phyloP scores from a whole-genome alignment of 805 yeast genomes.

The Saccharomycopsis synnaedendra region DNA sequence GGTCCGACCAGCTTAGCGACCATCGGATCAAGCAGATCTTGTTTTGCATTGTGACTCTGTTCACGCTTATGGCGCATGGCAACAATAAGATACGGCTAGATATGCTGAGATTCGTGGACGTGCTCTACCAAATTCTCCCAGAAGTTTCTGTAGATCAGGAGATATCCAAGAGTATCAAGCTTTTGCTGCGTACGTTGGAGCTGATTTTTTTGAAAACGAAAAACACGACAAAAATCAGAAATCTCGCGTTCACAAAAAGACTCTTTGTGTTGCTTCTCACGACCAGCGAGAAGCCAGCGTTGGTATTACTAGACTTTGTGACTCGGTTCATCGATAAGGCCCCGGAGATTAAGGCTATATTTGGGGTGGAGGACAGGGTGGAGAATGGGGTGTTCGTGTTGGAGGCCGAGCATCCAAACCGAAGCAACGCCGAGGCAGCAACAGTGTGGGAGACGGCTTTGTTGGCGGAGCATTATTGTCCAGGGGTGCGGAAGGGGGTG shows the following conservation, averaged over 20 bases:
- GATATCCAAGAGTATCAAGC: constrained; percentile 77
- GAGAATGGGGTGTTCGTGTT: constrained; percentile 67
- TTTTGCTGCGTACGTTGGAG: constrained; percentile 68
- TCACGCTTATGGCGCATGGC: constrained; percentile 72
- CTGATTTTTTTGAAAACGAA: constrained; percentile 68
- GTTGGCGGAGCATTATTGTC: constrained; percentile 74
- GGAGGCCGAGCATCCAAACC: constrained; percentile 55
- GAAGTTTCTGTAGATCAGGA: constrained; percentile 70
- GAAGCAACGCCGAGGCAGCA: constrained; percentile 80
- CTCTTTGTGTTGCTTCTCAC: constrained; percentile 56
- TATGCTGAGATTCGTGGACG: constrained; percentile 66
- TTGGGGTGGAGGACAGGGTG: constrained; percentile 81
- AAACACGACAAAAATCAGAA: constrained; percentile 55
- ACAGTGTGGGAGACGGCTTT: constrained; percentile 82
- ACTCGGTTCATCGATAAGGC: constrained; percentile 65
- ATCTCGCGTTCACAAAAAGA: constrained; percentile 75
- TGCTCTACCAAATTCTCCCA: constrained; percentile 58
- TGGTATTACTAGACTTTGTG: constrained; percentile 67
- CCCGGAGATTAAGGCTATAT: constrained; percentile 62
- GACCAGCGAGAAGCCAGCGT: constrained; percentile 78
- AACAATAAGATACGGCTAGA: constrained; percentile 68
- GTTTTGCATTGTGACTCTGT: constrained; percentile 81
- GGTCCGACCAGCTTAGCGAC: constrained; percentile 33
- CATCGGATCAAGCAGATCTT: constrained; percentile 51
- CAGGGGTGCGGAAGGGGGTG: constrained; percentile 63